phyloP scores from a whole-genome alignment of 495 filamentous ascomycete genomes.

The Xylaria scruposa region DNA sequence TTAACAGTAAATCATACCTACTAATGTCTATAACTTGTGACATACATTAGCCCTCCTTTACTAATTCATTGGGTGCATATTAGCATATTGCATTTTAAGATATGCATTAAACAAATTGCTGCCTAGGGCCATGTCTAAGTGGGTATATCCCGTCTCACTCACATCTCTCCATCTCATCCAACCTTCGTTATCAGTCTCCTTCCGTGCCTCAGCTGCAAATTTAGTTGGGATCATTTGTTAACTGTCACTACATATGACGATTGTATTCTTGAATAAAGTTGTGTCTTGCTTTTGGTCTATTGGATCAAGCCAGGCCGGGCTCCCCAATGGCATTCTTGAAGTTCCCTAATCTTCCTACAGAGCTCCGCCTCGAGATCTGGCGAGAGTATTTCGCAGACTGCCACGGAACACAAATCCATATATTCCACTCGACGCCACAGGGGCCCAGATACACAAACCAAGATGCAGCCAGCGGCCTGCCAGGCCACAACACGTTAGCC shows the following conservation, averaged over 20 bases:
- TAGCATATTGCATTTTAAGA: not conserved
- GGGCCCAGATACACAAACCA: not conserved
- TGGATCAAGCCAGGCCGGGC: not conserved
- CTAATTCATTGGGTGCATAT: not conserved
- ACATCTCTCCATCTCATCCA: not conserved
- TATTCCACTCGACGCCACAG: not conserved
- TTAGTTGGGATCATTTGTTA: too few relatives aligned
- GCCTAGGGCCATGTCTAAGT: not conserved
- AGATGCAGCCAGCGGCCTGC: not conserved
- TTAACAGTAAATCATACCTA: too few relatives aligned
- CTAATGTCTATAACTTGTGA: too few relatives aligned
- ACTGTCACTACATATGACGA: not conserved
- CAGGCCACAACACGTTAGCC: slow-evolving; percentile 1
- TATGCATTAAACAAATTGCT: not conserved
- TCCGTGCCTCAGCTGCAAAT: not conserved
- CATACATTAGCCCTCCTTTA: too few relatives aligned
- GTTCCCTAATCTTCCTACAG: slow-evolving; percentile 3
- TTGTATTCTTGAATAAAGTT: not conserved
- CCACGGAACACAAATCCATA: slow-evolving; percentile 14
- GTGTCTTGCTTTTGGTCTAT: not conserved
- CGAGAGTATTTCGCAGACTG: slow-evolving; percentile 2
- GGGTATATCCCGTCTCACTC: not conserved
- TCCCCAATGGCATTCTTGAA: not conserved
- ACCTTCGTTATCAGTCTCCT: not conserved
- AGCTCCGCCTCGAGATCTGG: slow-evolving; percentile 19